phyloP scores from a whole-genome alignment of 192 early-diverging fungal genomes.

The Diversispora epigaea region DNA sequence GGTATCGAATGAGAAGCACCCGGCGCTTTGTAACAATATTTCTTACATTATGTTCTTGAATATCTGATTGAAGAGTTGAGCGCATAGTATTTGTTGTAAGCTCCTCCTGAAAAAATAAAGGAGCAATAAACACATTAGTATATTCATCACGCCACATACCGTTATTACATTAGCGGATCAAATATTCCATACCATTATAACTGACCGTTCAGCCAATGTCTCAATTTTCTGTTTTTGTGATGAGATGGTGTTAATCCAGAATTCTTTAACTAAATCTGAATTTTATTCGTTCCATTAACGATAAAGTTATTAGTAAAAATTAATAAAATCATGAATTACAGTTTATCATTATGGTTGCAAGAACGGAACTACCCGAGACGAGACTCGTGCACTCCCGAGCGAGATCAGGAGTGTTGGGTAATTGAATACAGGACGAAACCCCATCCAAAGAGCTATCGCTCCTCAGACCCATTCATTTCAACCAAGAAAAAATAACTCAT shows the following conservation, averaged over 20 bases:
- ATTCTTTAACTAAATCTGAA: slow-evolving; percentile 1
- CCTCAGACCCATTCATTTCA: slow-evolving; percentile 2
- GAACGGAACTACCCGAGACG: slow-evolving; percentile 22
- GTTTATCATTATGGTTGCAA: slow-evolving; percentile 23
- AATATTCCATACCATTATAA: too few species aligned
- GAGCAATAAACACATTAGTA: too few species aligned
- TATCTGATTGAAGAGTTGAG: too few species aligned
- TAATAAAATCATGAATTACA: slow-evolving; percentile 1
- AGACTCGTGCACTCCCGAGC: slow-evolving; percentile 5
- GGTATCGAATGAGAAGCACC: too few species aligned
- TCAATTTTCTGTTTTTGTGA: not conserved
- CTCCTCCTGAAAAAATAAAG: too few species aligned
- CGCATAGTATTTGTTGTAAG: too few species aligned
- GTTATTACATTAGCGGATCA: too few species aligned
- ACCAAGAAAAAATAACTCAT: slow-evolving; percentile 6
- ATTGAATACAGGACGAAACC: slow-evolving; percentile 22
- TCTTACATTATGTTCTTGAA: too few species aligned
- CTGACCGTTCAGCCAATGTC: too few species aligned
- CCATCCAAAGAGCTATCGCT: slow-evolving; percentile 14
- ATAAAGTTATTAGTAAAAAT: slow-evolving; percentile 9
- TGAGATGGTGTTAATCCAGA: slow-evolving; percentile 3
- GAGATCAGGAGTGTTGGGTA: slow-evolving; percentile 13
- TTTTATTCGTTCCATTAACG: slow-evolving; percentile 8
- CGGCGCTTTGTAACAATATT: too few species aligned
- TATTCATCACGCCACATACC: too few species aligned